Percentiles rank a stretch among this genome's conserved stretches.
Evolutionary conservation across 345 rosid species (phyloP).

Genomic region (Citrus hindsii): DNA sequence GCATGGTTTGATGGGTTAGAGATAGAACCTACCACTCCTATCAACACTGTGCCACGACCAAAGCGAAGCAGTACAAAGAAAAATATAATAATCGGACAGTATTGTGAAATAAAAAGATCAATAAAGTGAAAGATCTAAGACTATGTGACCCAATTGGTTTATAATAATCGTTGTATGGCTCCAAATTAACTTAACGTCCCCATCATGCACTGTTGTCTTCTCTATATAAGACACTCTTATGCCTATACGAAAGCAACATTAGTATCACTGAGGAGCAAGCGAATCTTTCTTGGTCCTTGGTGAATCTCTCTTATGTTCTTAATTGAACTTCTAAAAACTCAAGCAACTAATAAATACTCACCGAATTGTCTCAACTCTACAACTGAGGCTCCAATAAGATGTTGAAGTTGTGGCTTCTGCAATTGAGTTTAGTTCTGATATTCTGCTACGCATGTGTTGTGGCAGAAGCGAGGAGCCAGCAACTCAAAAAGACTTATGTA

Average conservation of each 20-base stretch:
- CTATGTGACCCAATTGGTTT: not conserved
- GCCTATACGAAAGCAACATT: not conserved
- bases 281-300: conserved; percentile 1
- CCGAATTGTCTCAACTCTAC: not conserved
- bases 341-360: not conserved
- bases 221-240: not conserved
- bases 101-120: too few species aligned
- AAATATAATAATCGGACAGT: too few species aligned
- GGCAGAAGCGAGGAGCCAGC: conserved; percentile 27
- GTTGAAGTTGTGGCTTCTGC: conserved; percentile 17
- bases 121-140: too few species aligned
- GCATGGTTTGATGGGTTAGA: not conserved
- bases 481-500: conserved; percentile 42
- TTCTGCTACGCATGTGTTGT: conserved; percentile 14
- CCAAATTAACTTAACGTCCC: not conserved
- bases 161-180: not conserved
- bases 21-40: not conserved
- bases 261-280: not conserved
- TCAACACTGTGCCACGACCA: not conserved
- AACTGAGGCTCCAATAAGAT: conserved; percentile 18
- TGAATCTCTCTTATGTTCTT: not conserved
- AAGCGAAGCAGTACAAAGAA: too few species aligned
- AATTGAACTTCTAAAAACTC: not conserved
- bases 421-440: conserved; percentile 21
- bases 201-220: not conserved